Evolutionary conservation across 1,284 basidiomycete species (phyloP), one percentile per base, ranked within the genome.

Genomic region (Apiotrichum laibachii): DNA sequence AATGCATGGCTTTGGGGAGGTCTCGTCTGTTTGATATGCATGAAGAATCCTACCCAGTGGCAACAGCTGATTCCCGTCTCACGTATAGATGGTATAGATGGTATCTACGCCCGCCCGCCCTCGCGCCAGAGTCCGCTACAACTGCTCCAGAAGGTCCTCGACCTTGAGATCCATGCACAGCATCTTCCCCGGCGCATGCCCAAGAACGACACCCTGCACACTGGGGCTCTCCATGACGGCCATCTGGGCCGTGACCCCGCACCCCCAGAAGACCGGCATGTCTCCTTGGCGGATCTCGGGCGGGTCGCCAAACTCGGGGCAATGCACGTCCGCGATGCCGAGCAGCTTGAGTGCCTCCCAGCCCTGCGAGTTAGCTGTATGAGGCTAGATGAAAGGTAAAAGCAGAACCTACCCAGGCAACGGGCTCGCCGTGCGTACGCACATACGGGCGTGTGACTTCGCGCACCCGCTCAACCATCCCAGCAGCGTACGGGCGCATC

Each of bases 231-330:
- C 46, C 65, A 72, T 67, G 13, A 73, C 60, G 2, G 57, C 64
- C 19, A 67, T 57, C 52, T 75, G 72, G 5, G 72, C 72, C 1
- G 71, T 72, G 5, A 75, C 71, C 0, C 72, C 72, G 47, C 73
- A 72, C 13, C 59, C 73, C 73, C 73, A 76, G 56, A 69, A 76
- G 1, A 73, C 72, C 2, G 73, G 69, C 12, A 73, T 64, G 34
- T 76, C 73, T 13, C 67, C 73, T 10, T 70, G 64, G 18, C 59
- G 43, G 13, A 73, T 44, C 12, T 54, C 59, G 11, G 63, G 60
- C 18, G 67, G 42, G 31, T 68, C 66, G 12, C 73, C 73, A 47
- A 66, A 73, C 18, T 74, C 72, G 16, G 70, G 67, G 0, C 55
- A 50, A 21, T 58, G 46, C 21, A 71, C 45, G 52, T 73, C 69